These are phyloP conservation scores for Ilyonectria destructans DNA, from an alignment of 2,329 filamentous ascomycete species.

Conservation along the genomic window DNA sequence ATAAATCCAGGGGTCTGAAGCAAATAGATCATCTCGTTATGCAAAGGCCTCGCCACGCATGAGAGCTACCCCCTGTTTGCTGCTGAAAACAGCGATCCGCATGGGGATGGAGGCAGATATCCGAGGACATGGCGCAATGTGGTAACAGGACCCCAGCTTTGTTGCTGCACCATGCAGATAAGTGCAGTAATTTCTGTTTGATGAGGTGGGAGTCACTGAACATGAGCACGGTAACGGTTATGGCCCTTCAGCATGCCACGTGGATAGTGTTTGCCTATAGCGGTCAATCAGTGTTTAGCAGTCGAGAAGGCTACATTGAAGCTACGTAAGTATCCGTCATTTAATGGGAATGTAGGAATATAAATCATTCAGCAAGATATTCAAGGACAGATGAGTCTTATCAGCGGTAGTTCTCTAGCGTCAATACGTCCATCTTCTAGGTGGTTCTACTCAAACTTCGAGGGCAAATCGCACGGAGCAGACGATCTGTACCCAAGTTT, in stretches of 20 bases:
- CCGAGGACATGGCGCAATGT: slow-evolving; percentile 27
- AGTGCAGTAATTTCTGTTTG: neutral
- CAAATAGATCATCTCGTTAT: slow-evolving; percentile 29
- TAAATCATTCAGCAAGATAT: neutral
- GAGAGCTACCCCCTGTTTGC: slow-evolving; percentile 11
- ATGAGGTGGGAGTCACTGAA: neutral
- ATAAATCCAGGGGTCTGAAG: slow-evolving; percentile 11
- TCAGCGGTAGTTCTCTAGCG: neutral
- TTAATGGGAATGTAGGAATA: neutral
- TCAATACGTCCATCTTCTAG: neutral
- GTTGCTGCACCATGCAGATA: slow-evolving; percentile 20
- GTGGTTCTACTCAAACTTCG: neutral
- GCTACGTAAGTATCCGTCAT: neutral
- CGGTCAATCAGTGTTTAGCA: neutral
- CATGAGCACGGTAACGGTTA: neutral
- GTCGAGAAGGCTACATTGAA: neutral
- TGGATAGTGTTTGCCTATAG: neutral
- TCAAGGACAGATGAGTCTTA: neutral
- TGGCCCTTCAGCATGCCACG: neutral
- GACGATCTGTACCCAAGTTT: neutral
- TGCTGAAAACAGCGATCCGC: slow-evolving; percentile 42
- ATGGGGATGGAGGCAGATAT: slow-evolving; percentile 41
- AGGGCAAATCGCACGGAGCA: neutral
- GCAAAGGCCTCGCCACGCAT: slow-evolving; percentile 23
- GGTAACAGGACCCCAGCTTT: slow-evolving; percentile 13